A percentile compares a stretch with the other conserved stretches of the same genome.
Evolutionary conservation across 1,284 basidiomycete genomes (phyloP).

Genomic region (Entoloma clypeatum): DNA sequence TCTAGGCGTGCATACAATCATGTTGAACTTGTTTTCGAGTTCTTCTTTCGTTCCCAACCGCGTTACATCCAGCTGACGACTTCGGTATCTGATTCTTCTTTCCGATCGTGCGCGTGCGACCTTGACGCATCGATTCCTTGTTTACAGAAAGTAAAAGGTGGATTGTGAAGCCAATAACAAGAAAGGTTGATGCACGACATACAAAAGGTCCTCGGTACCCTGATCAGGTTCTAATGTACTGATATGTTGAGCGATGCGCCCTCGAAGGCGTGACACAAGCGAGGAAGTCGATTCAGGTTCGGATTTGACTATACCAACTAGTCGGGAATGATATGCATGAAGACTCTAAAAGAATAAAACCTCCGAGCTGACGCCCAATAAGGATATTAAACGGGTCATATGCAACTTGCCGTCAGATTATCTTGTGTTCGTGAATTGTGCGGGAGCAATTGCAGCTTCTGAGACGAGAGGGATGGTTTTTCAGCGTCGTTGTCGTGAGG

Average conservation of each 20-base stretch:
- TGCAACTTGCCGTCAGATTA: slow-evolving; percentile 23
- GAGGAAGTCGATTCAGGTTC: slow-evolving; percentile 9
- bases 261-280: slow-evolving; percentile 9
- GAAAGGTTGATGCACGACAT: not conserved
- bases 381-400: not conserved
- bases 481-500: slow-evolving; percentile 2
- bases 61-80: not conserved
- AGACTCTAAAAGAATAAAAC: slow-evolving; percentile 19
- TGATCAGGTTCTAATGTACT: slow-evolving; percentile 7
- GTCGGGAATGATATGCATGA: slow-evolving; percentile 24
- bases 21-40: slow-evolving; percentile 9
- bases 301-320: slow-evolving; percentile 12
- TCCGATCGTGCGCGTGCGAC: slow-evolving; percentile 14
- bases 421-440: slow-evolving; percentile 17
- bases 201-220: slow-evolving; percentile 8
- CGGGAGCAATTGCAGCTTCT: not conserved
- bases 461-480: not conserved
- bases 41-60: slow-evolving; percentile 6
- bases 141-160: slow-evolving; percentile 5
- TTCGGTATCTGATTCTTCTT: not conserved
- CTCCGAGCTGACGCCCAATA: not conserved
- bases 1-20: not conserved
- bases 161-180: not conserved
- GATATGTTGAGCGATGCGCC: slow-evolving; percentile 1
- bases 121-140: slow-evolving; percentile 2